These are phyloP conservation scores for grape (Vitis vinifera) DNA, from an alignment of 164 flowering plant species.

Conservation along the genomic window DNA sequence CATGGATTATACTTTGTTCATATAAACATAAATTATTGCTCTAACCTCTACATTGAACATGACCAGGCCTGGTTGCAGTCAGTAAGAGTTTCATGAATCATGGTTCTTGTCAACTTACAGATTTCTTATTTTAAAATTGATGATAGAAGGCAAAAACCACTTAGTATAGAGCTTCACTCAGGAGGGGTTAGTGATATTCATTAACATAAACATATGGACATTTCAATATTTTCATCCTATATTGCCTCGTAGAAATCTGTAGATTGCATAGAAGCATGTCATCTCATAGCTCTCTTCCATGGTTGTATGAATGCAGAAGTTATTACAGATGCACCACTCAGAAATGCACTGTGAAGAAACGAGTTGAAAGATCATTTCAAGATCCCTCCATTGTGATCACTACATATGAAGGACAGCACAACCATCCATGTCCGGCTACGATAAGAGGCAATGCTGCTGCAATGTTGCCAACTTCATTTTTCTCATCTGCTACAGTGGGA, in stretches of 20 bases:
- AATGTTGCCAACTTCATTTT: constrained; percentile 18
- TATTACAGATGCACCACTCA: constrained; percentile 63
- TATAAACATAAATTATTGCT: neutral
- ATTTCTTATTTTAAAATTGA: too few relatives aligned
- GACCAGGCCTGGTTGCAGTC: too few relatives aligned
- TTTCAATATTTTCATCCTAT: too few relatives aligned
- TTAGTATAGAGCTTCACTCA: too few relatives aligned
- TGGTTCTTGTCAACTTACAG: too few relatives aligned
- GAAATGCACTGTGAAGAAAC: constrained; percentile 61
- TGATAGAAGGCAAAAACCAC: too few relatives aligned
- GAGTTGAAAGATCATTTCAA: constrained; percentile 55
- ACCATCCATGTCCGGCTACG: constrained; percentile 43
- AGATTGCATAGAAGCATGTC: too few relatives aligned
- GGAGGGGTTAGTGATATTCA: too few relatives aligned
- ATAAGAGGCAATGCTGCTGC: constrained; percentile 33
- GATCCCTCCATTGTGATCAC: constrained; percentile 61
- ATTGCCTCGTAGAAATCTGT: too few relatives aligned
- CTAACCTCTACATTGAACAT: too few relatives aligned
- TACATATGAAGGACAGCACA: constrained; percentile 67
- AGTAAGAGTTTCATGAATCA: too few relatives aligned
- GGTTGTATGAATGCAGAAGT: constrained; percentile 38
- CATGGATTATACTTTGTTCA: neutral
- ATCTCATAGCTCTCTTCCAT: neutral
- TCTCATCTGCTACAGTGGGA: constrained; percentile 8
- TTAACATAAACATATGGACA: too few relatives aligned